A percentile compares a stretch with the other conserved stretches of the same genome.
Evolutionary conservation across 495 filamentous ascomycete species (phyloP).

Genomic region (Lichenothelia convexa): DNA sequence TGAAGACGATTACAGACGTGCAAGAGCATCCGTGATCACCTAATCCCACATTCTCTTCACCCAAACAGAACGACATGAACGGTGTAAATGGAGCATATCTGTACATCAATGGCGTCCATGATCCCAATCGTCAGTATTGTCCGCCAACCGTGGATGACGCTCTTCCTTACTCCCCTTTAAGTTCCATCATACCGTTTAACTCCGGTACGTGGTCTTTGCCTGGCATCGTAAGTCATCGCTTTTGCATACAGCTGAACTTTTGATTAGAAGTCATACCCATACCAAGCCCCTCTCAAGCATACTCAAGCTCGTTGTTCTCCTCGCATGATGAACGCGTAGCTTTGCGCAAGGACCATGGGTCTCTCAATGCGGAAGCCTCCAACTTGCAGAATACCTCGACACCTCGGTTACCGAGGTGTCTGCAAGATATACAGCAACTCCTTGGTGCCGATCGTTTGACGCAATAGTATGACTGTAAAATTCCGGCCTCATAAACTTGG

Average conservation of each 20-base stretch:
- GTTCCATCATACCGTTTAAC: slow-evolving; percentile 72
- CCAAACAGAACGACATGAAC: background rate
- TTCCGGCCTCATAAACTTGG: no score
- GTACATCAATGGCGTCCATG: background rate
- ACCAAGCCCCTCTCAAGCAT: slow-evolving; percentile 35
- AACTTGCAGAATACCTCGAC: slow-evolving; percentile 10
- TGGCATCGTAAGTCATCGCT: background rate
- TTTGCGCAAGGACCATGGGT: slow-evolving; percentile 9
- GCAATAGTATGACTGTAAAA: slow-evolving; percentile 63
- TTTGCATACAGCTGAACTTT: background rate
- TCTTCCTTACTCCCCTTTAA: slow-evolving; percentile 78
- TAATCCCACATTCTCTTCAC: background rate
- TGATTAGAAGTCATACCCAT: slow-evolving; percentile 58
- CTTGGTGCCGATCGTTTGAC: slow-evolving; percentile 49
- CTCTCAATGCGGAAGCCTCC: slow-evolving; percentile 13
- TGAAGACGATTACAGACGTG: background rate
- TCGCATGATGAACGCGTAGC: slow-evolving; percentile 15
- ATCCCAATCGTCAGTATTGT: slow-evolving; percentile 13
- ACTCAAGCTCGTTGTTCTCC: slow-evolving; percentile 21
- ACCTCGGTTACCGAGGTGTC: slow-evolving; percentile 18
- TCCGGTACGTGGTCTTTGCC: slow-evolving; percentile 35
- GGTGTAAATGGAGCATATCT: background rate
- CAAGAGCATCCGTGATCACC: background rate
- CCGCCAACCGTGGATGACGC: slow-evolving; percentile 61
- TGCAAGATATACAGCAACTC: slow-evolving; percentile 51